Evolutionary conservation across 2,329 filamentous ascomycete genomes (phyloP).

Genomic region (Fusarium sublunatum): DNA sequence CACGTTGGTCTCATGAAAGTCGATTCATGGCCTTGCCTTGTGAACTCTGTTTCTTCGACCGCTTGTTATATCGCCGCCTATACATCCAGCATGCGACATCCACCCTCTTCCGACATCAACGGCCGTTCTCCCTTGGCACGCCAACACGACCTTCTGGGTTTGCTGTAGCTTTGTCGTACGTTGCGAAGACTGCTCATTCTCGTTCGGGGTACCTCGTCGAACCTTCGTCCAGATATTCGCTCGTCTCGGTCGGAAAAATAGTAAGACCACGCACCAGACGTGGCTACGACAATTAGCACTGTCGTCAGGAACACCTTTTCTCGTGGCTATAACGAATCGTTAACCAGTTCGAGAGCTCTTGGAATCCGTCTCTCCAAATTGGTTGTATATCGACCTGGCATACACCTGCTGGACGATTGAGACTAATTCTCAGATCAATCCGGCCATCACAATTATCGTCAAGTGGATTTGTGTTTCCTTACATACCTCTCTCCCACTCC

Average conservation of each 20-base stretch:
- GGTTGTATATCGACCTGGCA: slow-evolving; percentile 7
- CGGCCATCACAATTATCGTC: slow-evolving; percentile 11
- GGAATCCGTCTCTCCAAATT: slow-evolving; percentile 1
- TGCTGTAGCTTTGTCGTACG: not conserved
- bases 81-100: not conserved
- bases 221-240: not conserved
- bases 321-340: slow-evolving; percentile 3
- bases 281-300: slow-evolving; percentile 1
- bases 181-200: not conserved
- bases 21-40: not conserved
- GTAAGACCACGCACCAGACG: not conserved
- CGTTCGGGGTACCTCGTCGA: not conserved
- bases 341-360: not conserved
- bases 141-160: not conserved
- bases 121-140: slow-evolving; percentile 6
- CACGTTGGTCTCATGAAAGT: not conserved
- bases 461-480: slow-evolving; percentile 44
- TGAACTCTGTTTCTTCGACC: not conserved
- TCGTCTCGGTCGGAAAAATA: slow-evolving; percentile 4
- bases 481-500: slow-evolving; percentile 46
- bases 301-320: not conserved
- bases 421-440: slow-evolving; percentile 21
- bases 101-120: not conserved
- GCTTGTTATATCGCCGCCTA: not conserved
- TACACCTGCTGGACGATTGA: slow-evolving; percentile 27